Evolutionary conservation across 2,329 filamentous ascomycete genomes (phyloP).

Genomic region (Pseudogymnoascus sp.): DNA sequence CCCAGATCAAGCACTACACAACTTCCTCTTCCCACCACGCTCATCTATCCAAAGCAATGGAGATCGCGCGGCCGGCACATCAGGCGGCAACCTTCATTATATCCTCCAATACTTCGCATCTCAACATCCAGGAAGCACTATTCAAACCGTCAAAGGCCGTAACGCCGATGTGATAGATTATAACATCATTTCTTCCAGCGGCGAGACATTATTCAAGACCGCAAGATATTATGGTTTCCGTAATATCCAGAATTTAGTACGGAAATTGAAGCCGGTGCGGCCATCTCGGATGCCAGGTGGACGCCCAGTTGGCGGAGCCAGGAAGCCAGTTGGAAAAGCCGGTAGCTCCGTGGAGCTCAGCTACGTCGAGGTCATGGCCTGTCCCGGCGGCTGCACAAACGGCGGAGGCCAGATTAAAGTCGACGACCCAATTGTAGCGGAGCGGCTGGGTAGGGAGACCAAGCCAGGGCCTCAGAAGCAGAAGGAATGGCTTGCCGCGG

Average conservation of each 20-base stretch:
- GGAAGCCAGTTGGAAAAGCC: constrained; percentile 44
- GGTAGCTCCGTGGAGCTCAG: constrained; percentile 59
- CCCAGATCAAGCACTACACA: constrained; percentile 63
- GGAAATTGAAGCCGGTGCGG: constrained; percentile 77
- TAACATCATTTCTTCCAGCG: constrained; percentile 51
- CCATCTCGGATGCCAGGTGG: constrained; percentile 75
- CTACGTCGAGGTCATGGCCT: constrained; percentile 99
- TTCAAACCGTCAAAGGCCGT: constrained; percentile 68
- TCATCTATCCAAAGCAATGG: constrained; percentile 38
- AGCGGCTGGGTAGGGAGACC: constrained; percentile 39
- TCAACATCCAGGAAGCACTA: constrained; percentile 62
- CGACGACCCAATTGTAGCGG: constrained; percentile 62
- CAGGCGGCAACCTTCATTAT: constrained; percentile 83
- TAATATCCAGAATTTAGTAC: constrained; percentile 96
- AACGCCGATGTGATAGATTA: constrained; percentile 93
- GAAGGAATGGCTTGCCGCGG: constrained; percentile 73
- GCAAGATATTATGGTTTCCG: constrained; percentile 95
- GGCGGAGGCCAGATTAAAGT: constrained; percentile 93
- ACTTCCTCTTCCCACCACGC: constrained; percentile 65
- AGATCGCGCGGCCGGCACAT: constrained; percentile 62
- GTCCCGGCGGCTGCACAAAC: constrained; percentile 97
- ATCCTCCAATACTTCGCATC: constrained; percentile 70
- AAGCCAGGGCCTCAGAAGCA: constrained; percentile 72
- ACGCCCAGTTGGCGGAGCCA: constrained; percentile 50
- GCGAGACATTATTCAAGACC: constrained; percentile 63